Base-by-base conservation (phyloP, 108 stramenopile species). In the Cyclotella atomus region DNA sequence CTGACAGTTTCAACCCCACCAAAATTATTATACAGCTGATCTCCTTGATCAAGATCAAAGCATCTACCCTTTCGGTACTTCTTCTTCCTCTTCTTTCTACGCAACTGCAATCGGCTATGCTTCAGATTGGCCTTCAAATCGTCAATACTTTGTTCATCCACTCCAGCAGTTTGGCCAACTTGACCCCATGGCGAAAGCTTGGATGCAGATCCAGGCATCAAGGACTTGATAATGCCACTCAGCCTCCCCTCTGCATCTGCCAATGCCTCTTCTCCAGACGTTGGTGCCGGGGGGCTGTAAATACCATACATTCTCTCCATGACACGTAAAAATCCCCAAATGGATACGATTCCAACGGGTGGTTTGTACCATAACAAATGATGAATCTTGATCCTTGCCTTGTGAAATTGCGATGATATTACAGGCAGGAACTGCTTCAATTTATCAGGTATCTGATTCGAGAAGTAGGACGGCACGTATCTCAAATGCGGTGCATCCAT, bases 1-100 rank as follows among this genome's bases (percentile, higher is more conserved):
- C 91, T 76, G 19, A 89, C 86, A 16, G 77, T 73, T 59, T 89
- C 87, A 4, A 89, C 65, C 7, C 88, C 91, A 27, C 91, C 91
- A 69, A 71, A 71, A 21, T 75, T 64, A 21, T 77, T 65, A 68
- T 88, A 90, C 24, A 59, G 45, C n/a, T 47, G 17, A 76, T 92
- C 91, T 27, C 84, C 85, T 30, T 38, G 33, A 66, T 92, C 91
- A 57, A 92, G 77, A 77, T 80, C 77, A 65, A 87, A 77, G 35
- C 86, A 80, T 35, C 87, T 54, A 0, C 87, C 87, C 3, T 54
- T 77, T 45, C 84, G 73, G 16, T 62, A 62, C 33, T 74, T 73
- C 16, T 53, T 52, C 56, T 52, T 69, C 30, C 71, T 59, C 61
- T 63, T 71, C 54, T 44, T 71, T 7, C 62, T 56, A 21, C 64